These are phyloP conservation scores for Salix suchowensis DNA, from an alignment of 345 rosid species.

Conservation along the genomic window DNA sequence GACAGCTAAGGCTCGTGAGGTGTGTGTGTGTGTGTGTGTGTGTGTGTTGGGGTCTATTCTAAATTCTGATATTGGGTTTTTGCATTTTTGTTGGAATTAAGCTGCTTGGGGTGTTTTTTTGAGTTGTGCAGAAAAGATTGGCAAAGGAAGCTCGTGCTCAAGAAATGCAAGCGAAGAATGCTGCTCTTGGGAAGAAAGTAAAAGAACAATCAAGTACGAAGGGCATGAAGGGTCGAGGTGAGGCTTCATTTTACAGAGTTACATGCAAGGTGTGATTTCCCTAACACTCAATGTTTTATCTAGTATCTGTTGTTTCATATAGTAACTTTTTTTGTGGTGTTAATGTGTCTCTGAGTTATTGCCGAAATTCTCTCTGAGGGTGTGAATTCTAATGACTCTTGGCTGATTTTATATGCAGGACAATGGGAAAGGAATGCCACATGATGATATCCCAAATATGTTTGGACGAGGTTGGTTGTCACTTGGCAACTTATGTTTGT, in stretches of 20 bases:
- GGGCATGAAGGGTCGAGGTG: constrained; percentile 78
- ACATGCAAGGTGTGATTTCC: constrained; percentile 74
- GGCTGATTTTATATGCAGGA: constrained; percentile 50
- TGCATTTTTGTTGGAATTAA: neutral
- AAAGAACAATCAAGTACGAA: constrained; percentile 65
- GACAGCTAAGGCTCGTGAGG: constrained; percentile 92
- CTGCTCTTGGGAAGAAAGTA: constrained; percentile 66
- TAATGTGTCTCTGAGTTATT: neutral
- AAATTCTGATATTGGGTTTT: neutral
- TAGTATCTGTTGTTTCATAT: neutral
- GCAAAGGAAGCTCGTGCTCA: constrained; percentile 80
- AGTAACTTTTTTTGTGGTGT: neutral
- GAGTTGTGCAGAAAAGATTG: constrained; percentile 64
- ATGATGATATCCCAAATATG: constrained; percentile 99
- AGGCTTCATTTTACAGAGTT: constrained; percentile 88
- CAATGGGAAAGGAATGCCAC: constrained; percentile 99
- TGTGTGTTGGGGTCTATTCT: neutral
- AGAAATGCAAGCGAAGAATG: constrained; percentile 81
- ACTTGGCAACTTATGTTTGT: constrained; percentile 5
- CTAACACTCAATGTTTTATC: constrained; percentile 5
- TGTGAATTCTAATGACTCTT: neutral
- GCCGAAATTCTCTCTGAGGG: neutral
- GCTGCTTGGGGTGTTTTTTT: constrained; percentile 6
- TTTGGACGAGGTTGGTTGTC: constrained; percentile 72
- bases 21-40: constrained; percentile 16